A percentile compares a stretch with the other conserved stretches of the same genome.
Conservation (phyloP, 2,329 filamentous ascomycete species). For the Colletotrichum lupini region DNA sequence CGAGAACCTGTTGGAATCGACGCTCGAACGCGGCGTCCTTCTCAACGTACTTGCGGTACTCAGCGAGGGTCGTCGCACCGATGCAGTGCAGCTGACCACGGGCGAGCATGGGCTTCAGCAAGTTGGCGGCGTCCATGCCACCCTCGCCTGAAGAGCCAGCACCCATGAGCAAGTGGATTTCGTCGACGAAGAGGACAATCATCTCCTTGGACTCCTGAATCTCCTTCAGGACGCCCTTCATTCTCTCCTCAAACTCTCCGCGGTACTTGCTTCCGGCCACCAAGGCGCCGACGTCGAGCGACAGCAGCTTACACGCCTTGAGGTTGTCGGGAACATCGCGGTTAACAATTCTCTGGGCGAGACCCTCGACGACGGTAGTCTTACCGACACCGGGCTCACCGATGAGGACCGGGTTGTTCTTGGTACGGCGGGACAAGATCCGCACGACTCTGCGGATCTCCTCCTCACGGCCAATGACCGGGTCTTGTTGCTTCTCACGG, state of each 20-base stretch:
- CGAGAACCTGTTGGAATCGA: constrained; percentile 97
- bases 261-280: constrained; percentile 98
- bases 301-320: constrained; percentile 91
- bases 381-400: constrained; percentile 99
- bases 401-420: constrained; percentile 98
- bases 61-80: constrained; percentile 91
- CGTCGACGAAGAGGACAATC: constrained; percentile 98
- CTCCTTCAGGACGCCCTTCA: constrained; percentile 99
- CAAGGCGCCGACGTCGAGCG: constrained; percentile 92
- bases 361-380: constrained; percentile 95
- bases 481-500: constrained; percentile 96
- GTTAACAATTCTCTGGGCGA: constrained; percentile 96
- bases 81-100: constrained; percentile 98
- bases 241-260: constrained; percentile 98
- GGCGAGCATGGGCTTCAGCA: constrained; percentile 98
- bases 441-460: constrained; percentile 93
- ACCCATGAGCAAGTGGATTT: constrained; percentile 98
- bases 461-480: constrained; percentile 95
- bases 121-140: constrained; percentile 98
- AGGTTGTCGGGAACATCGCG: constrained; percentile 96
- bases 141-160: constrained; percentile 94
- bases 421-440: constrained; percentile 91
- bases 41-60: constrained; percentile 99
- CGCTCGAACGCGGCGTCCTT: constrained; percentile 98
- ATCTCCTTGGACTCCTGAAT: constrained; percentile 95